Evolutionary conservation across 768 basidiomycete genomes (phyloP).

Genomic region (Amanita thiersii): DNA sequence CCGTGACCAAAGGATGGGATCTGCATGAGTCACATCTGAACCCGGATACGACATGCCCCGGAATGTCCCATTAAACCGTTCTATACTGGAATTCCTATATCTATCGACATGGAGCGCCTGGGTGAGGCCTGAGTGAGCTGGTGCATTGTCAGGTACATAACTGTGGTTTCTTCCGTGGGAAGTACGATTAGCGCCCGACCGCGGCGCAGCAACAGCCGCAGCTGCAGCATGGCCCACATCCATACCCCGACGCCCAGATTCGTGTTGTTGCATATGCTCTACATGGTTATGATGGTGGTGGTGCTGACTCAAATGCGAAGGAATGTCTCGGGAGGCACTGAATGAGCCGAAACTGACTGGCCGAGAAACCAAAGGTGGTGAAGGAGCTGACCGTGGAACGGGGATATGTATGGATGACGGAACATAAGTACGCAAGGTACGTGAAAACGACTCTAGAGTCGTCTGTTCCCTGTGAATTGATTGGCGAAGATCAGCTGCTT

Average conservation of each 20-base stretch:
- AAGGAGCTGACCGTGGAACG: slow-evolving; percentile 37
- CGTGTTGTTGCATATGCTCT: background rate
- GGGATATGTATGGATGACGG: slow-evolving; percentile 43
- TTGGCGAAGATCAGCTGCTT: slow-evolving; percentile 5
- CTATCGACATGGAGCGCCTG: slow-evolving; percentile 15
- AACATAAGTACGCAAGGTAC: slow-evolving; percentile 45
- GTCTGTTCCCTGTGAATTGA: slow-evolving; percentile 32
- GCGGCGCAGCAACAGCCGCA: slow-evolving; percentile 2
- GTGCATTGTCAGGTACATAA: background rate
- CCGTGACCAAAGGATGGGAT: slow-evolving; percentile 33
- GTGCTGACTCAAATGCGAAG: slow-evolving; percentile 5
- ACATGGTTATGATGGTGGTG: background rate
- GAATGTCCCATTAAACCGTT: background rate
- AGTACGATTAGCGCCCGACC: background rate
- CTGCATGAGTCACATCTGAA: slow-evolving; percentile 12
- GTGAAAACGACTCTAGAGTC: slow-evolving; percentile 43
- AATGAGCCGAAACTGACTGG: slow-evolving; percentile 41
- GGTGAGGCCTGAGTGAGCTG: slow-evolving; percentile 14
- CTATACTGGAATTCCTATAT: slow-evolving; percentile 3
- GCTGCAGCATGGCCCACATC: background rate
- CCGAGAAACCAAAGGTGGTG: slow-evolving; percentile 40
- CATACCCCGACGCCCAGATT: background rate
- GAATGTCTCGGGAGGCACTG: slow-evolving; percentile 6
- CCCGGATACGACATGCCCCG: slow-evolving; percentile 7
- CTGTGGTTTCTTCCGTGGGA: background rate